A percentile compares a stretch with the other conserved stretches of the same genome.
Evolutionary conservation across 306 rosid genomes (phyloP).

Genomic region (Benincasa hispida): DNA sequence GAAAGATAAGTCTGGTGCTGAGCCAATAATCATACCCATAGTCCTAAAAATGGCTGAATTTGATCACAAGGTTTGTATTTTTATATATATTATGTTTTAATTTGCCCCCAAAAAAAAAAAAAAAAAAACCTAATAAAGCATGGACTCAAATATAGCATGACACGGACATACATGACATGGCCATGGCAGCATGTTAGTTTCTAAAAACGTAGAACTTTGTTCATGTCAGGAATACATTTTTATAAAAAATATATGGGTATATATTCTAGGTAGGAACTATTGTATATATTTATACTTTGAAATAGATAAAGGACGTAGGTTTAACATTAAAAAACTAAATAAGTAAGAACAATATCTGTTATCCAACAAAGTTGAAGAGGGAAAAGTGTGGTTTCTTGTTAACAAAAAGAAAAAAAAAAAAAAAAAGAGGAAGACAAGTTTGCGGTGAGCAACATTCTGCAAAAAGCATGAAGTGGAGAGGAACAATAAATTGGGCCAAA

Average conservation of each 20-base stretch:
- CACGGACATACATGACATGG: not conserved
- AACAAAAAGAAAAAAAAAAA: no score
- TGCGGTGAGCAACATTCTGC: conserved; percentile 45
- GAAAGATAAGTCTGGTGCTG: conserved; percentile 64
- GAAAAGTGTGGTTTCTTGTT: not conserved
- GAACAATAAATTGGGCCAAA: conserved; percentile 72
- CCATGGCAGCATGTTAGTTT: not conserved
- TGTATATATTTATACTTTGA: not conserved
- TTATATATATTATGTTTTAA: no score
- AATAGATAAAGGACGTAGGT: not conserved
- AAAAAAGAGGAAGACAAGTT: not conserved
- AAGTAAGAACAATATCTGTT: not conserved
- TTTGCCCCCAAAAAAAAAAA: no score
- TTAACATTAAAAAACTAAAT: not conserved
- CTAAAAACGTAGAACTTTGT: not conserved
- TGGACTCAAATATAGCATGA: not conserved
- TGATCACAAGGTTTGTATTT: conserved; percentile 93
- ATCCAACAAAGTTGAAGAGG: not conserved
- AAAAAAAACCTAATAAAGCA: not conserved
- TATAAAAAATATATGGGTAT: no score
- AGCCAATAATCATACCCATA: conserved; percentile 72
- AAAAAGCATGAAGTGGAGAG: conserved; percentile 53
- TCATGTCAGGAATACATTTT: not conserved
- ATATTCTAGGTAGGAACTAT: not conserved
- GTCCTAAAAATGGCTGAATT: conserved; percentile 93